Evolutionary conservation across 2,329 filamentous ascomycete genomes (phyloP).

Genomic region (Trichophyton equinum): DNA sequence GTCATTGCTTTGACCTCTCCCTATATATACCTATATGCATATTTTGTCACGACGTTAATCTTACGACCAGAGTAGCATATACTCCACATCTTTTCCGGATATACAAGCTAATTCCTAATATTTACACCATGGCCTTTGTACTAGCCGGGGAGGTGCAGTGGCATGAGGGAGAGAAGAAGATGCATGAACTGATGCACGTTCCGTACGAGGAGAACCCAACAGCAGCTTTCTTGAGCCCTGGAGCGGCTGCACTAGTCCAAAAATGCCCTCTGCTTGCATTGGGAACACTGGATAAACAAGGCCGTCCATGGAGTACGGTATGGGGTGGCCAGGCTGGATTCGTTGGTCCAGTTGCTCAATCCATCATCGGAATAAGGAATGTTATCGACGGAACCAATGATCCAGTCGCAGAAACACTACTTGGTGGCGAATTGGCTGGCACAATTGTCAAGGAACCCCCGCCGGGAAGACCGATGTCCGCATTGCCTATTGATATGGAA

Average conservation of each 20-base stretch:
- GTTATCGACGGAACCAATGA: constrained; percentile 51
- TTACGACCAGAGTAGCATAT: not conserved
- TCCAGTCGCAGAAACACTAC: constrained; percentile 55
- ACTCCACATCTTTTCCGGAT: too few relatives aligned
- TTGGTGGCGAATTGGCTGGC: constrained; percentile 37
- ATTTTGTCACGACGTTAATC: not conserved
- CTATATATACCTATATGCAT: not conserved
- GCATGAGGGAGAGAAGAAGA: constrained; percentile 53
- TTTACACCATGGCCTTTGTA: constrained; percentile 15
- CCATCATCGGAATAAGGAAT: constrained; percentile 51
- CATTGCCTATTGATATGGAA: constrained; percentile 51
- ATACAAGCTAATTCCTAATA: too few relatives aligned
- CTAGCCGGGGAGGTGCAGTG: constrained; percentile 29
- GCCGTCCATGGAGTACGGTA: constrained; percentile 62
- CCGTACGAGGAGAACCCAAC: constrained; percentile 55
- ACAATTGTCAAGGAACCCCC: constrained; percentile 32
- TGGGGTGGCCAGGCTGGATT: constrained; percentile 66
- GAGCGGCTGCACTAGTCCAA: constrained; percentile 49
- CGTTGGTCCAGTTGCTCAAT: constrained; percentile 46
- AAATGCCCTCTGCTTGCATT: constrained; percentile 57
- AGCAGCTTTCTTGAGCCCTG: constrained; percentile 46
- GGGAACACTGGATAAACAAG: constrained; percentile 54
- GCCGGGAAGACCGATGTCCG: constrained; percentile 44
- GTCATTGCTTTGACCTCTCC: not conserved
- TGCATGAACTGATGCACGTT: constrained; percentile 51